Evolutionary conservation across 2,329 filamentous ascomycete species (phyloP).

Genomic region (Aspergillus bombycis): DNA sequence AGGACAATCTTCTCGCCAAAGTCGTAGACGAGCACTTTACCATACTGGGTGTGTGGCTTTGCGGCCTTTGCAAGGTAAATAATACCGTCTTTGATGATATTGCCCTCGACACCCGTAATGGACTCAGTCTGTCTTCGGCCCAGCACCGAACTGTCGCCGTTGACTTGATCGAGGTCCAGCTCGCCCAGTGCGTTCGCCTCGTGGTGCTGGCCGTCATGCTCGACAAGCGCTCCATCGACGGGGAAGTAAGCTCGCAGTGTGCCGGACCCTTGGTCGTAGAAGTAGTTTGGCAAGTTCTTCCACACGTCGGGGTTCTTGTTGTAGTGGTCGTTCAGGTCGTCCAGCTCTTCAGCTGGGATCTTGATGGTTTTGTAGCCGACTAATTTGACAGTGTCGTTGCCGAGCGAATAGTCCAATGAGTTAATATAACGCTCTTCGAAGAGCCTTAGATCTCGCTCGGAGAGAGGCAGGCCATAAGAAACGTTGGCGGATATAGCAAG

Average conservation of each 20-base stretch:
- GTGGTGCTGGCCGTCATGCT: neutral
- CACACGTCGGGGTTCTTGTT: neutral
- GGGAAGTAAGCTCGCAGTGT: neutral
- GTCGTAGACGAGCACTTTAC: neutral
- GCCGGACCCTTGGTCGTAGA: neutral
- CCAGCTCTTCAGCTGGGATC: neutral
- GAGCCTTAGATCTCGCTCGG: neutral
- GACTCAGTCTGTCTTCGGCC: neutral
- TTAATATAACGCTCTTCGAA: neutral
- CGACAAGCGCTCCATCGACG: neutral
- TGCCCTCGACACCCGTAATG: neutral
- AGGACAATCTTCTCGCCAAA: neutral
- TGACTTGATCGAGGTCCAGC: neutral
- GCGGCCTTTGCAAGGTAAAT: neutral
- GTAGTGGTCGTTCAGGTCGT: slow-evolving; percentile 2
- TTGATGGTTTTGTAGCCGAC: neutral
- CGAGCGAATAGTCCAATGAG: neutral
- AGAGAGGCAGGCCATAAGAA: neutral
- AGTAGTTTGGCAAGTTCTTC: neutral
- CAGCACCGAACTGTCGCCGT: neutral
- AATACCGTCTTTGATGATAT: neutral
- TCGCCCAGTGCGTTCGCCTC: neutral
- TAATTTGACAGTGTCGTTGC: neutral
- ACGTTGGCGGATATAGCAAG: neutral
- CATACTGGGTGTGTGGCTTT: neutral